Conservation (phyloP, 805 yeast species). For the Vanderwaltozyma verrucispora region DNA sequence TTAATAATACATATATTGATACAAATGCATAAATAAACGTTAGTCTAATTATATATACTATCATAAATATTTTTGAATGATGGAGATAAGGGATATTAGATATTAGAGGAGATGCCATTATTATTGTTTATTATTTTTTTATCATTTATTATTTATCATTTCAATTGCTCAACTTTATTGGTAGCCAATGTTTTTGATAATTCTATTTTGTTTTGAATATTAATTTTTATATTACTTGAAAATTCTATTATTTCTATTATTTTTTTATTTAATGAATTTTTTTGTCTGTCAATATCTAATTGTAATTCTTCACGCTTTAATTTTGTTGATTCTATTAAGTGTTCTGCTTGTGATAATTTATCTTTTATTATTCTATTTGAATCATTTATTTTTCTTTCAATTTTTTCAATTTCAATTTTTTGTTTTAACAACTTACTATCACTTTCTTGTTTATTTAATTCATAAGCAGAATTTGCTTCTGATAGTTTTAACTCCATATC, state of each 20-base stretch:
- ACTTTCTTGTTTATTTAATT: conserved; percentile 43
- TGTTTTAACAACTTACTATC: conserved; percentile 39
- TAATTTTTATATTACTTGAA: conserved; percentile 54
- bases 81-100: too few species aligned
- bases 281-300: conserved; percentile 37
- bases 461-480: conserved; percentile 42
- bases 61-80: too few species aligned
- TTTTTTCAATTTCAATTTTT: conserved; percentile 54
- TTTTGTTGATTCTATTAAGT: conserved; percentile 40
- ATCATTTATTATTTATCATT: background rate
- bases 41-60: too few species aligned
- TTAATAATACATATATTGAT: too few species aligned
- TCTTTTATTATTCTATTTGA: conserved; percentile 24
- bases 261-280: conserved; percentile 40
- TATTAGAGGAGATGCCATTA: too few species aligned
- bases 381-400: conserved; percentile 30
- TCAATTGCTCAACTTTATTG: background rate
- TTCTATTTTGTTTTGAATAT: conserved; percentile 36
- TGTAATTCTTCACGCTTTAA: conserved; percentile 43
- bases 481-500: conserved; percentile 46
- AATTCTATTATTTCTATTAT: conserved; percentile 49
- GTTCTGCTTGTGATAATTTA: conserved; percentile 39
- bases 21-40: too few species aligned
- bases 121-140: background rate
- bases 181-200: conserved; percentile 1